Conservation (phyloP, 768 basidiomycete species). For the Tulasnella sp. region DNA sequence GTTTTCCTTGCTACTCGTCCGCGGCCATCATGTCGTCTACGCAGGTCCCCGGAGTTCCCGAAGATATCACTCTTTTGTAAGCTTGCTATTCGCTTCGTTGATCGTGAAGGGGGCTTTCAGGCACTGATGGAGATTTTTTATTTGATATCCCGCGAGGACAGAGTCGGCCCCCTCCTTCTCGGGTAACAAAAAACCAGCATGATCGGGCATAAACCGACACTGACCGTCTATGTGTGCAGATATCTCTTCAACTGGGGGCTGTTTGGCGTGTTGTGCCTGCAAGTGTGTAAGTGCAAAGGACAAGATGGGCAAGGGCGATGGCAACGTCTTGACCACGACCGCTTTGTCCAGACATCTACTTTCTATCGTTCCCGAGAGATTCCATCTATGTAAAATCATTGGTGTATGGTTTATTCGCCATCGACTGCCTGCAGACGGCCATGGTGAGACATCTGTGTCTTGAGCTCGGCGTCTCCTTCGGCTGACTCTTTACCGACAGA, state of each 20-base stretch:
- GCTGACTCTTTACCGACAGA: not conserved
- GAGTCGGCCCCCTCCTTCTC: conserved; percentile 11
- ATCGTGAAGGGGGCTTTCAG: not conserved
- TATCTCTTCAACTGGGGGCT: conserved; percentile 29
- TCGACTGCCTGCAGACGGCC: conserved; percentile 12
- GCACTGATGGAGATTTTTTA: not conserved
- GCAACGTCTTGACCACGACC: not conserved
- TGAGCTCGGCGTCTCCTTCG: not conserved
- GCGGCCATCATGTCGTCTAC: conserved; percentile 18
- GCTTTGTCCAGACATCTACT: conserved; percentile 24
- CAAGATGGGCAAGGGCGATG: not conserved
- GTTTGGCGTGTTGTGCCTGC: conserved; percentile 26
- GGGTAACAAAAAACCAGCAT: not conserved
- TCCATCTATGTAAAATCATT: conserved; percentile 11
- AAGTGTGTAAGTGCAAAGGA: conserved; percentile 16
- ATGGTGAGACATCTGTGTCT: not conserved
- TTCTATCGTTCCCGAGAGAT: conserved; percentile 27
- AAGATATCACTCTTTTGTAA: conserved; percentile 18
- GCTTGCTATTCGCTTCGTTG: not conserved
- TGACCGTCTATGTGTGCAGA: not conserved
- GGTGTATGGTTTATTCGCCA: conserved; percentile 8
- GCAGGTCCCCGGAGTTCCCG: conserved; percentile 15
- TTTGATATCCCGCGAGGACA: not conserved
- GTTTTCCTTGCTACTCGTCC: no score
- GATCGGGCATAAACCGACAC: not conserved